Evolutionary conservation across 495 filamentous ascomycete genomes (phyloP).

Genomic region (Xylaria longipes): DNA sequence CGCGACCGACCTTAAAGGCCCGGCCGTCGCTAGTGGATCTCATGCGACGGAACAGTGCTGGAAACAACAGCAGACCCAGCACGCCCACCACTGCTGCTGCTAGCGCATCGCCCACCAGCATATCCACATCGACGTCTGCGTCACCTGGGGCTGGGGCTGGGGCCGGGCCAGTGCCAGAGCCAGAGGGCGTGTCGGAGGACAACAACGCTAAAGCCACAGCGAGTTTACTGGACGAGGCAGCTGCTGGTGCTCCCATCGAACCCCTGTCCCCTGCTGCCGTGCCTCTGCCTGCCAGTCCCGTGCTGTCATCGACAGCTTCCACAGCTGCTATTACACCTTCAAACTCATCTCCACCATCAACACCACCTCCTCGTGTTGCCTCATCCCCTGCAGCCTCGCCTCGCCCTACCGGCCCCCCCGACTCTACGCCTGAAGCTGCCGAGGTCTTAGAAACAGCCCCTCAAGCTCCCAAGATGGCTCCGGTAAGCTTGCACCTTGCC

Average conservation of each 20-base stretch:
- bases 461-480: conserved; percentile 64
- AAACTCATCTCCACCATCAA: conserved; percentile 36
- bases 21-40: conserved; percentile 78
- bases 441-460: conserved; percentile 30
- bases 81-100: conserved; percentile 33
- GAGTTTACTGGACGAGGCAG: conserved; percentile 14
- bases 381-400: conserved; percentile 41
- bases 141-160: conserved; percentile 28
- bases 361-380: conserved; percentile 29
- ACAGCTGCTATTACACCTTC: conserved; percentile 48
- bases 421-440: conserved; percentile 43
- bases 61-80: conserved; percentile 44
- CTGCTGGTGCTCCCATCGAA: conserved; percentile 51
- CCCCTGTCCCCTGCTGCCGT: conserved; percentile 60
- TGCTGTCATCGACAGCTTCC: conserved; percentile 48
- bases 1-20: conserved; percentile 67
- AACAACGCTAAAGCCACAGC: conserved; percentile 43
- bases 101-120: conserved; percentile 16
- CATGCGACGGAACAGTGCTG: conserved; percentile 55
- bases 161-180: neutral
- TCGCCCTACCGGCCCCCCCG: conserved; percentile 36
- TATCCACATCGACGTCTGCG: conserved; percentile 26
- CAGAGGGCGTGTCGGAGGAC: neutral
- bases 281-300: conserved; percentile 48
- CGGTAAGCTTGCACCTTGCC: conserved; percentile 52